Conservation (phyloP, 2,329 filamentous ascomycete species). For the Penicillium sp. region DNA sequence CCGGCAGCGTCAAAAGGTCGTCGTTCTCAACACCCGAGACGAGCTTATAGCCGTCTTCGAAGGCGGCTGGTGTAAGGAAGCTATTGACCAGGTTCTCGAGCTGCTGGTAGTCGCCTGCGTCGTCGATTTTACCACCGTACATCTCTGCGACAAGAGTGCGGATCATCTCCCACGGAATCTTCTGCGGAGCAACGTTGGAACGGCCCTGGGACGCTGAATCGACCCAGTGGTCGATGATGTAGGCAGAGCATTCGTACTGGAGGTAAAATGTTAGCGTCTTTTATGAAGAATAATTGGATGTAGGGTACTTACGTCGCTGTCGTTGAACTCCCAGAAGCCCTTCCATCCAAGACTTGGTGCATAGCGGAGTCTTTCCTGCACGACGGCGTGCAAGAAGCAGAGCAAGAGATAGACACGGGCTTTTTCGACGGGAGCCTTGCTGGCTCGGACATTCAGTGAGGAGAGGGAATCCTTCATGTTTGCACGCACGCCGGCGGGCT, state of each 20-base stretch:
- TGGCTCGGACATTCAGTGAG: constrained; percentile 70
- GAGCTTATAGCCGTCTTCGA: constrained; percentile 87
- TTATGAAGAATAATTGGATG: background rate
- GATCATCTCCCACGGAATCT: constrained; percentile 96
- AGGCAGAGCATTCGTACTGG: constrained; percentile 93
- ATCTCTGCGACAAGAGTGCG: constrained; percentile 87
- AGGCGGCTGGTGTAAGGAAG: constrained; percentile 82
- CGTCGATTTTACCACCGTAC: constrained; percentile 96
- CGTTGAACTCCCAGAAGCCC: constrained; percentile 99
- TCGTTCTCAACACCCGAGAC: constrained; percentile 65
- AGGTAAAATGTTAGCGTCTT: constrained; percentile 17
- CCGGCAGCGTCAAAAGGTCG: constrained; percentile 68
- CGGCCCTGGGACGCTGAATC: constrained; percentile 77
- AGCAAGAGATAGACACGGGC: constrained; percentile 84
- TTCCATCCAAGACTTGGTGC: constrained; percentile 95
- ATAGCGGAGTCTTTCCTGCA: constrained; percentile 92
- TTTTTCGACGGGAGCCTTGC: constrained; percentile 85
- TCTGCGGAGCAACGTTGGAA: constrained; percentile 88
- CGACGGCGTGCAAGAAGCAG: constrained; percentile 91
- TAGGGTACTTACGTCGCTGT: constrained; percentile 80
- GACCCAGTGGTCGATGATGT: constrained; percentile 94
- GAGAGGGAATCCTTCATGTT: constrained; percentile 99
- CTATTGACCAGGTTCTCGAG: constrained; percentile 70
- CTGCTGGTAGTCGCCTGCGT: constrained; percentile 76
- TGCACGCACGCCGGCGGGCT: constrained; percentile 90